Evolutionary conservation across 208 protist genomes (phyloP).

Genomic region (Leishmania arabica): DNA sequence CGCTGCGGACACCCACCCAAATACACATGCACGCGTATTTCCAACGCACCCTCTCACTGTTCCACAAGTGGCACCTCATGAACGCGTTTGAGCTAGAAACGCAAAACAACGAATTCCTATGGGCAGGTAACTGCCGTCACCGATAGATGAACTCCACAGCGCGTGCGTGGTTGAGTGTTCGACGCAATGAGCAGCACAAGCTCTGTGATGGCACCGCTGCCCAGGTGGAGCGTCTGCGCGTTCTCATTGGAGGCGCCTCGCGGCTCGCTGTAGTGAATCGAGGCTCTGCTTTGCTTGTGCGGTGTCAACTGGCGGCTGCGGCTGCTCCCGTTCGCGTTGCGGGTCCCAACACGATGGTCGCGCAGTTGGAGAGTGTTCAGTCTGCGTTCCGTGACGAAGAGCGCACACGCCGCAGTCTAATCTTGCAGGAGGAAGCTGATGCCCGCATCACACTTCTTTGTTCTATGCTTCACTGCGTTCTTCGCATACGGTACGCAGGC

Average conservation of each 20-base stretch:
- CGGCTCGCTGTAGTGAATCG: neutral
- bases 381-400: neutral
- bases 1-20: neutral
- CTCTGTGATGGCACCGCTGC: neutral
- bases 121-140: neutral
- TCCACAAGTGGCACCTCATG: neutral
- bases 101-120: neutral
- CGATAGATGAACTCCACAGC: slow-evolving; percentile 12
- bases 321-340: neutral
- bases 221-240: slow-evolving; percentile 8
- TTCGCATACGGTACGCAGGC: neutral
- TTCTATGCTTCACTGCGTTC: slow-evolving; percentile 1
- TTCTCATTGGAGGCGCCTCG: neutral
- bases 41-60: neutral
- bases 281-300: neutral
- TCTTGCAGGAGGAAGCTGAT: neutral
- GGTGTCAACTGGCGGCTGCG: neutral
- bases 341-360: no score
- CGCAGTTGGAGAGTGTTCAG: neutral
- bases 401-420: neutral
- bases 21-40: neutral
- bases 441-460: neutral
- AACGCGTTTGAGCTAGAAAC: neutral
- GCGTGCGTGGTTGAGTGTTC: slow-evolving; percentile 7
- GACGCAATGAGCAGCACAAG: neutral